These are phyloP conservation scores for Xylaria sp. DNA, from an alignment of 2,329 filamentous ascomycete species.

Conservation along the genomic window DNA sequence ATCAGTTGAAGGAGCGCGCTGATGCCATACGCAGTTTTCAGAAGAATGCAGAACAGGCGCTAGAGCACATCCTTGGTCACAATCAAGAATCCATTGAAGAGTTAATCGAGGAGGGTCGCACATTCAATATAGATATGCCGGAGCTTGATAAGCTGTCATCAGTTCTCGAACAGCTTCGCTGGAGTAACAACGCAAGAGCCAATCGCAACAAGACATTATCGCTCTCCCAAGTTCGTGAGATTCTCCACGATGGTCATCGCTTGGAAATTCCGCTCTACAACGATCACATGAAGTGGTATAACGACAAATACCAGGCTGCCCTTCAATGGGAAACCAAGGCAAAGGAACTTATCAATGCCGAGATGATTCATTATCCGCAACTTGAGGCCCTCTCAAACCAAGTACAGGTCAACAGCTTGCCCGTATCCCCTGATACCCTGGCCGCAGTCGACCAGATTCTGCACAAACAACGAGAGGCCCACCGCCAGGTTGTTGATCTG, in stretches of 20 bases:
- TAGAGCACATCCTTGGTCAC: constrained; percentile 71
- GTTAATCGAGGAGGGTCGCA: constrained; percentile 86
- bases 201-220: constrained; percentile 73
- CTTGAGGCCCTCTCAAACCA: constrained; percentile 90
- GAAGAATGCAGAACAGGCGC: constrained; percentile 74
- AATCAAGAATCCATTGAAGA: constrained; percentile 84
- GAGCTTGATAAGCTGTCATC: constrained; percentile 86
- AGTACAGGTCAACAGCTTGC: constrained; percentile 74
- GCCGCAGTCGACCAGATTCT: constrained; percentile 88
- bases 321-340: constrained; percentile 93
- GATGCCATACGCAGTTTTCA: constrained; percentile 88
- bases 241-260: constrained; percentile 80
- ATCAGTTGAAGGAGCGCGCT: constrained; percentile 83
- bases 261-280: constrained; percentile 83
- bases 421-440: constrained; percentile 84
- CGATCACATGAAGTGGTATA: constrained; percentile 79
- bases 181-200: constrained; percentile 80
- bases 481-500: constrained; percentile 84
- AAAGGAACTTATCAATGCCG: constrained; percentile 89
- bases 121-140: constrained; percentile 90
- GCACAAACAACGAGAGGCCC: constrained; percentile 94
- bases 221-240: constrained; percentile 79
- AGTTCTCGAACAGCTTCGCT: constrained; percentile 85
- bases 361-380: constrained; percentile 92
- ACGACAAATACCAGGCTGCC: constrained; percentile 79